Evolutionary conservation across 116 monocot genomes (phyloP).

Genomic region (Papilionanthe hybrid): DNA sequence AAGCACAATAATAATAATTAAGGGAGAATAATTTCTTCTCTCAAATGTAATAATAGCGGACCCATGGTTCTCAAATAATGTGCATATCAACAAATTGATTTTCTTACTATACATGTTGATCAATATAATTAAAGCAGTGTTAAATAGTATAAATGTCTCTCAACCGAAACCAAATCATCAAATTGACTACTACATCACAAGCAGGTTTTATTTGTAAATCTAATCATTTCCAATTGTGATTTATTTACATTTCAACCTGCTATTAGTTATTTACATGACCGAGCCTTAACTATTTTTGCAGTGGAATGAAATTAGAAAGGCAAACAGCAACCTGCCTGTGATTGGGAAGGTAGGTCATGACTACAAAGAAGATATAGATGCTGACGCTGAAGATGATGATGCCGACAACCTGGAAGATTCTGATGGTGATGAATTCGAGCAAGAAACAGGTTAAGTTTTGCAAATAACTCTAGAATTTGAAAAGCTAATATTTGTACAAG

Average conservation of each 20-base stretch:
- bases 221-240: no score
- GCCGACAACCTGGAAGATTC: conserved; percentile 75
- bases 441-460: conserved; percentile 54
- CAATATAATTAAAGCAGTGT: background rate
- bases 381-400: conserved; percentile 78
- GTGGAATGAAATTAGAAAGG: conserved; percentile 65
- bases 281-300: conserved; percentile 16
- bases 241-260: no score
- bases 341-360: conserved; percentile 57
- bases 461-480: background rate
- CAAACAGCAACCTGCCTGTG: conserved; percentile 54
- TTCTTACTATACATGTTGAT: no score
- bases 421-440: conserved; percentile 84
- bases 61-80: no score
- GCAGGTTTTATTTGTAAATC: background rate
- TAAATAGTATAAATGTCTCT: background rate
- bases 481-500: background rate
- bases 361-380: conserved; percentile 71
- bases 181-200: background rate
- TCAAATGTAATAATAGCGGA: no score
- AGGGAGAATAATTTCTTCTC: no score
- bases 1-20: no score
- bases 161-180: background rate
- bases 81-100: background rate
- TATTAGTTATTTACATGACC: no score